Base-by-base conservation (phyloP, 768 basidiomycete genomes). In the Kwoniella dejecticola region DNA sequence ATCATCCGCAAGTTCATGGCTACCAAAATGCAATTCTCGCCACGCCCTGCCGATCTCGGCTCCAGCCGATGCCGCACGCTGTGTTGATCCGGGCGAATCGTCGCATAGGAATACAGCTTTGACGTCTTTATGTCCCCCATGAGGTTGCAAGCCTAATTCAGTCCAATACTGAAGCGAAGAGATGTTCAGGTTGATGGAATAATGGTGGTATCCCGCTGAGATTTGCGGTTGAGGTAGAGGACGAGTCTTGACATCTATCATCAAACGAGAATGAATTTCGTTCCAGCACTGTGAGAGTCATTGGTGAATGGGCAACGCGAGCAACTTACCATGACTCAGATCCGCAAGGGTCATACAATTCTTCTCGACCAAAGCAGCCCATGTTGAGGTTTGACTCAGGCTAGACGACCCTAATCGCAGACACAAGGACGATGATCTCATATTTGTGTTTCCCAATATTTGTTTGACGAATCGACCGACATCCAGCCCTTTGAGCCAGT, bases 61-160 rank as follows among this genome's bases (percentile, higher is more conserved):
- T 15, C 21, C 55, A 7, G 15, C 15, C 33, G 7, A 15, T 36
- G 15, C 33, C 7, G 33, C 33, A 7, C 33, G 15, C 7, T 36
- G 7, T 15, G 33, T 15, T 7, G 33, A 7, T 4, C 10, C 63
- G 8, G 2, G 19, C 4, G 33, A 24, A n/a, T 52, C 55, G 10
- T 55, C 38, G 24, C 47, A 46, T 2, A 72, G 57, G 5, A 58
- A 44, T 15, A 57, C 38, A 15, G 59, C 64, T 29, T 45, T 24
- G 13, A 72, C 54, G n/a, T 69, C 38, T 56, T 75, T 70, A 26
- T 57, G 46, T 15, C 73, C 73, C 19, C 73, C 70, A n/a, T 61
- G 62, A 50, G 73, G 73, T 31, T 70, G 56, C 4, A 75, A 52
- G 10, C 71, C 71, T 3, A 72, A 41, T 54, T 75, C 69, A 6